phyloP scores from a whole-genome alignment of 495 filamentous ascomycete genomes.

The Tirmania nivea region DNA sequence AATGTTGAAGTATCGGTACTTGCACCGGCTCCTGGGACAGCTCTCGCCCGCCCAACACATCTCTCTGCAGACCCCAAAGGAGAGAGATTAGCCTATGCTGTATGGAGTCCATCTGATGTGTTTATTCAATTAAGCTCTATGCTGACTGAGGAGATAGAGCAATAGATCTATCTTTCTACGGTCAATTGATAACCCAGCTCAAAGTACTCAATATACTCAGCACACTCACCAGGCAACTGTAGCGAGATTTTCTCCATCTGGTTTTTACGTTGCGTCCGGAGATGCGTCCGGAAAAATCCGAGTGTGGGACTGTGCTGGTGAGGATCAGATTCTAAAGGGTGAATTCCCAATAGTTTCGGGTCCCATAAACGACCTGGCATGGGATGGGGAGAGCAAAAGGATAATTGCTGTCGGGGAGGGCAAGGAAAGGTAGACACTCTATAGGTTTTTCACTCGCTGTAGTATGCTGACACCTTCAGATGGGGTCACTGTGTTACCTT shows the following conservation, averaged over 20 bases:
- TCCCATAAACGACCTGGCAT: slow-evolving; percentile 84
- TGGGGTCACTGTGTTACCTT: slow-evolving; percentile 89
- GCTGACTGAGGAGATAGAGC: slow-evolving; percentile 14
- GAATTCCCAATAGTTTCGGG: slow-evolving; percentile 91
- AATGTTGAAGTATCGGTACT: slow-evolving; percentile 37
- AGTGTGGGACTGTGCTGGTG: slow-evolving; percentile 60
- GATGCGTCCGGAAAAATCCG: slow-evolving; percentile 64
- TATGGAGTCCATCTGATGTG: slow-evolving; percentile 26
- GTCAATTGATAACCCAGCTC: slow-evolving; percentile 67
- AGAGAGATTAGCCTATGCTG: slow-evolving; percentile 80
- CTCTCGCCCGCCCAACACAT: slow-evolving; percentile 70
- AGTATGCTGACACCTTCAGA: neutral
- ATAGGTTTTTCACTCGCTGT: neutral
- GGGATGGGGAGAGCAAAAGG: slow-evolving; percentile 91
- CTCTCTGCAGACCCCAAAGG: slow-evolving; percentile 80
- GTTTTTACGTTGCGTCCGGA: slow-evolving; percentile 88
- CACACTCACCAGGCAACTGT: slow-evolving; percentile 78
- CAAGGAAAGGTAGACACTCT: slow-evolving; percentile 40
- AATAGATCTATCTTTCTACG: slow-evolving; percentile 92
- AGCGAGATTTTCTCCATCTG: slow-evolving; percentile 82
- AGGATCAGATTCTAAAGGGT: slow-evolving; percentile 38
- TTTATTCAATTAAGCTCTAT: neutral
- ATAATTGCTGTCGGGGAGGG: slow-evolving; percentile 92
- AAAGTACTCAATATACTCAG: slow-evolving; percentile 67
- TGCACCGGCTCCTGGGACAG: slow-evolving; percentile 60